Evolutionary conservation across 2,329 filamentous ascomycete genomes (phyloP), one percentile per base, ranked within the genome.

Genomic region (Venturia effusa): DNA sequence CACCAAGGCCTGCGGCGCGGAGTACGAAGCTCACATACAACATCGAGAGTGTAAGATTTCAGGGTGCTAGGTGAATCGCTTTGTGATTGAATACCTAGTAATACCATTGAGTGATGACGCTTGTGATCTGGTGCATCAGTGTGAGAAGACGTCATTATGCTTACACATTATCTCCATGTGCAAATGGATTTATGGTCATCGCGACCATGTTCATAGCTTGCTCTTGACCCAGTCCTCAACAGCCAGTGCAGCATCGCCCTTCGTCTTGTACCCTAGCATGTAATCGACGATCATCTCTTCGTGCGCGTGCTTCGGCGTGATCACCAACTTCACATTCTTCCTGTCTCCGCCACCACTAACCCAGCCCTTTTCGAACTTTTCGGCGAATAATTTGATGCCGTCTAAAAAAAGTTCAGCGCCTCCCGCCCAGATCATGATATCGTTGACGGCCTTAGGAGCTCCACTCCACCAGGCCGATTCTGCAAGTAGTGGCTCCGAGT

Each of bases 351-450:
- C 57, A 2, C 71, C 51, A 41, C 74, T 32, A 7, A 30, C 40
- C 61, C 64, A 74, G 5, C 75, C 75, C 39, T 75, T 72, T 67
- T 77, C 75, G 32, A 85, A 74, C 64, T 77, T 81, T 59, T 72
- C 70, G 27, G 74, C 76, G 66, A 85, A 79, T 24, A 79, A 76
- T 60, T 77, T 69, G 61, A 87, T 84, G 17, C 80, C 76, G 67
- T 51, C 45, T 13, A 51, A 22, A 24, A 51, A 51, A 8, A 51
- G 22, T 24, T 54, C 30, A 60, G 81, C 78, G 0, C 74, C 79
- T 0, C 84, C 85, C 1, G 75, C 81, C 66, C 80, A 79, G 5
- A 87, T 75, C 30, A 85, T 68, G 1, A 85, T 74, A 51, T 79
- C 75, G 24, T 76, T 73, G 0, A 64, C 63, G 3, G 83, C 71